Evolutionary conservation across 2,329 filamentous ascomycete genomes (phyloP).

Genomic region (Monosporascus sp.): DNA sequence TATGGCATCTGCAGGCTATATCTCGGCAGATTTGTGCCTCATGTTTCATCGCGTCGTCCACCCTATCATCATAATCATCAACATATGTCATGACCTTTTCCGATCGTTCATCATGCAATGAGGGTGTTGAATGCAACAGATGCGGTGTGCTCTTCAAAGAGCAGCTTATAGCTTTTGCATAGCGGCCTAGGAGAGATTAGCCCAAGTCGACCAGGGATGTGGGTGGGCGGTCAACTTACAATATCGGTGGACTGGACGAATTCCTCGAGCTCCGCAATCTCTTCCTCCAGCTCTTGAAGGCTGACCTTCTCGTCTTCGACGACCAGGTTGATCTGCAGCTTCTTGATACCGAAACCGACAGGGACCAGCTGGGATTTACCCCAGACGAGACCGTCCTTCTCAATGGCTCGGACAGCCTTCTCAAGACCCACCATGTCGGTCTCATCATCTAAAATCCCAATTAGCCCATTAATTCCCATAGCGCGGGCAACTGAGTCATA

Average conservation of each 20-base stretch:
- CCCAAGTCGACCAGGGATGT: neutral
- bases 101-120: constrained; percentile 27
- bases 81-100: constrained; percentile 19
- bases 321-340: constrained; percentile 97
- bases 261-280: constrained; percentile 67
- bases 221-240: constrained; percentile 36
- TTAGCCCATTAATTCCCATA: constrained; percentile 1
- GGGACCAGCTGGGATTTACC: constrained; percentile 84
- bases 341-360: constrained; percentile 97
- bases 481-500: constrained; percentile 44
- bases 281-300: constrained; percentile 9
- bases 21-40: constrained; percentile 13
- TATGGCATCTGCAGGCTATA: constrained; percentile 19
- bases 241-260: constrained; percentile 93
- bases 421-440: constrained; percentile 85
- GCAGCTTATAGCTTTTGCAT: constrained; percentile 82
- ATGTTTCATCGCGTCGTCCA: constrained; percentile 17
- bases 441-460: constrained; percentile 65
- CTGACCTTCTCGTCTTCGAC: constrained; percentile 97
- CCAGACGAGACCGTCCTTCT: constrained; percentile 94
- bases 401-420: constrained; percentile 72
- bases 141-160: constrained; percentile 10
- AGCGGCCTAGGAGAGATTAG: constrained; percentile 44
- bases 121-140: constrained; percentile 14
- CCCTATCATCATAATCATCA: constrained; percentile 26